These are phyloP conservation scores for Malus hybrid DNA, from an alignment of 331 rosid species.

Conservation along the genomic window DNA sequence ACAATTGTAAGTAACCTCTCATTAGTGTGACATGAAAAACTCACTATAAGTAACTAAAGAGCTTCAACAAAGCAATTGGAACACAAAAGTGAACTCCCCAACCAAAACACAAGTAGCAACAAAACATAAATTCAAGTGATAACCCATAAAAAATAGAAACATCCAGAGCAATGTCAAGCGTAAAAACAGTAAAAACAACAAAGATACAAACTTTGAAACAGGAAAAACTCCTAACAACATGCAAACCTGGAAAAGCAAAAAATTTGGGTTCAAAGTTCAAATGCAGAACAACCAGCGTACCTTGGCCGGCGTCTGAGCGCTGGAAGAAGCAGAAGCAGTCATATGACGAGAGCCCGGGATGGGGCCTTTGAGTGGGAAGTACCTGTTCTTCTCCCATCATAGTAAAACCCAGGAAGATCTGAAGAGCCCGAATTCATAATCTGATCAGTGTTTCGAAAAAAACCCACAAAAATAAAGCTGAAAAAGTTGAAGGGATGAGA, in stretches of 20 bases:
- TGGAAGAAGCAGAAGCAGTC: conserved; percentile 17
- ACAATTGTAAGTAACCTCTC: neutral
- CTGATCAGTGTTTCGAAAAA: neutral
- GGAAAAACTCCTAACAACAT: neutral
- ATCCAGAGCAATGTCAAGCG: neutral
- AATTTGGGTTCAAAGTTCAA: neutral
- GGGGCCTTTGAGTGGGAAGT: conserved; percentile 80
- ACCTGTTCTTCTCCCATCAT: conserved; percentile 68
- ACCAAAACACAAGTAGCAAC: neutral
- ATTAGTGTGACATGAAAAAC: neutral
- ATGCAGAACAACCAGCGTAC: conserved; percentile 6
- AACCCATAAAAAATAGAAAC: neutral
- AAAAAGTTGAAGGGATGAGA: neutral
- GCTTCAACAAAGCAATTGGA: neutral
- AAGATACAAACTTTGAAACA: neutral
- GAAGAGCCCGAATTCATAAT: conserved; percentile 6
- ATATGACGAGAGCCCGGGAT: conserved; percentile 57
- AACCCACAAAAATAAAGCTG: neutral
- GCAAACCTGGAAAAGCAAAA: neutral
- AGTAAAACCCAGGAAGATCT: conserved; percentile 90
- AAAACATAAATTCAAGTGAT: neutral
- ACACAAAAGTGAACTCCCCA: neutral
- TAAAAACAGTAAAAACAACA: neutral
- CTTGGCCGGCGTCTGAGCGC: conserved; percentile 26
- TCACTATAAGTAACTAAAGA: neutral